These are phyloP conservation scores for Russula compacta DNA, from an alignment of 768 basidiomycete genomes.

Conservation along the genomic window DNA sequence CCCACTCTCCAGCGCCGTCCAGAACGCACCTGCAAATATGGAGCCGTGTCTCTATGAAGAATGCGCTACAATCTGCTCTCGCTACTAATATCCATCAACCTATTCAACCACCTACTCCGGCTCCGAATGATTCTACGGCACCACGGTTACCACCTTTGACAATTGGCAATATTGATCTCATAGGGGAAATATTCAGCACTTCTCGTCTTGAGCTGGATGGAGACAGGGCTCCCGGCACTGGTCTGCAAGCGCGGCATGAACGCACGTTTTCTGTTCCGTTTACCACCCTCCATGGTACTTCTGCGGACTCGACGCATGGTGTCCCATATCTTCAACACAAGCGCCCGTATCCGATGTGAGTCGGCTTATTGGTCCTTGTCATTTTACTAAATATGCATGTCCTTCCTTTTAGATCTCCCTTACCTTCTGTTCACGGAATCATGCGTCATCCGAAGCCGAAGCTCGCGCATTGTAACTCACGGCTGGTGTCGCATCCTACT, in stretches of 20 bases:
- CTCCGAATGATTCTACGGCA: not conserved
- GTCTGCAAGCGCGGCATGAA: constrained; percentile 11
- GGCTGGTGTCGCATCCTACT: not conserved
- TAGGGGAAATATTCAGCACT: constrained; percentile 19
- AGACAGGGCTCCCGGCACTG: not conserved
- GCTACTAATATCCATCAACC: constrained; percentile 14
- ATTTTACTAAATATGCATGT: not conserved
- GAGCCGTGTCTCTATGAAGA: constrained; percentile 19
- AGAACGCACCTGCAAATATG: constrained; percentile 16
- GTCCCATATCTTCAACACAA: not conserved
- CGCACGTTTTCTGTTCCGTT: constrained; percentile 19
- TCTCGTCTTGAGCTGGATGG: constrained; percentile 6
- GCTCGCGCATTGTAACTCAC: not conserved
- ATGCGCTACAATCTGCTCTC: constrained; percentile 19
- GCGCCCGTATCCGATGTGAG: constrained; percentile 4
- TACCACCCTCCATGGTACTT: not conserved
- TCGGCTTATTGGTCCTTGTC: not conserved
- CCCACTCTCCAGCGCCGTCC: constrained; percentile 7
- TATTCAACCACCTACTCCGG: not conserved
- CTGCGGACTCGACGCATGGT: not conserved
- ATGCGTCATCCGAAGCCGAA: constrained; percentile 8
- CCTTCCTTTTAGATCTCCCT: not conserved
- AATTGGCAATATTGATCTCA: constrained; percentile 13
- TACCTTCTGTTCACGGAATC: not conserved
- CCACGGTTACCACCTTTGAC: constrained; percentile 19